Percentiles rank a stretch among this genome's conserved stretches.
These are phyloP conservation scores for Phytopythium cucurbitacearum DNA, from an alignment of 352 stramenopile species.

Conservation along the genomic window DNA sequence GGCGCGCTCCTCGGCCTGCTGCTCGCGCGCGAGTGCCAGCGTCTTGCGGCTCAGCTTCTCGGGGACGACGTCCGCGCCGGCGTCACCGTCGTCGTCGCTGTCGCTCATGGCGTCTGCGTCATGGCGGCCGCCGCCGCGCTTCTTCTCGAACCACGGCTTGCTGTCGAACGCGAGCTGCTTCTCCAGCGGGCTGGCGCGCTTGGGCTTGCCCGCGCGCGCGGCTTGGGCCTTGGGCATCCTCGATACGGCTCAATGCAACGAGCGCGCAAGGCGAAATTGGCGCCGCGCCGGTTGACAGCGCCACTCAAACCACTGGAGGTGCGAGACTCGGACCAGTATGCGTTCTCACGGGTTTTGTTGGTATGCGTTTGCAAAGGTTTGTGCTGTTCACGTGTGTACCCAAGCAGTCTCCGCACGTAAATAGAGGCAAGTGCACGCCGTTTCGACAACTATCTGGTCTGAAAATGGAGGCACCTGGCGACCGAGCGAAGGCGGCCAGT, in stretches of 20 bases:
- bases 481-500: conserved; percentile 3
- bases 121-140: conserved; percentile 18
- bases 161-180: conserved; percentile 85
- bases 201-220: conserved; percentile 61
- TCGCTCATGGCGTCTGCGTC: conserved; percentile 35
- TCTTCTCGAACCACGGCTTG: conserved; percentile 81
- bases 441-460: neutral
- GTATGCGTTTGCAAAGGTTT: neutral
- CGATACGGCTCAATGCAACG: neutral
- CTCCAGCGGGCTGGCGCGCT: conserved; percentile 81
- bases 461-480: conserved; percentile 7
- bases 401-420: no score
- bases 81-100: conserved; percentile 47
- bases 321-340: neutral
- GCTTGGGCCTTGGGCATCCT: conserved; percentile 57
- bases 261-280: neutral
- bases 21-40: conserved; percentile 65
- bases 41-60: conserved; percentile 82
- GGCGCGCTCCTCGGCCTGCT: conserved; percentile 76
- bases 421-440: no score
- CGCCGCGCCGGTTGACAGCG: neutral
- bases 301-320: neutral
- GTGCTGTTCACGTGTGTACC: neutral
- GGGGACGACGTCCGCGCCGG: conserved; percentile 59
- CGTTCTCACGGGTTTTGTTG: neutral